Base-by-base conservation (phyloP, 441 rosid genomes). In the Eutrema salsugineum region DNA sequence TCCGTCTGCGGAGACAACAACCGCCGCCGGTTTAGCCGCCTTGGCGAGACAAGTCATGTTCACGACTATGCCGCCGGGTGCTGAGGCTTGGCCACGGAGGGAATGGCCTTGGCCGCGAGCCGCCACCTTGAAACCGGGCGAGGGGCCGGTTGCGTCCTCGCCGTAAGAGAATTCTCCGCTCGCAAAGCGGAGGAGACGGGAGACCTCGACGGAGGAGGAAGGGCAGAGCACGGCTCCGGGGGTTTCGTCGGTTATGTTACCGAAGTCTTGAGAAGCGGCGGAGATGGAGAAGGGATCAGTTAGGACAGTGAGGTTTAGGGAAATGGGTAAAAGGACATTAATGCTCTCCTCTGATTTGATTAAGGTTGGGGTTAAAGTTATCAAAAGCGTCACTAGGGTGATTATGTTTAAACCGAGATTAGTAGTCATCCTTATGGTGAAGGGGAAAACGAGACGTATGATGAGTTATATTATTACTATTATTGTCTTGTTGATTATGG, bases 21-120 rank as follows among this genome's bases (percentile, higher is more conserved):
- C 77, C 4, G 82, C 83, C 5, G 54, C 77, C 5, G 79, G 82
- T 0, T 71, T 66, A 8, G 61, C 71, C 19, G 55, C 54, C 24
- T 67, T 77, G 16, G 80, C 83, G 15, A 92, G 68, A 14, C 81
- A 72, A 68, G 63, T 69, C 99, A 93, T 95, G 70, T 92, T 88
- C n/a, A 92, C 79, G 4, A 94, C 92, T 1, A 95, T 75, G 3
- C 99, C 99, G 0, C 78, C 81, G 0, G 76, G 76, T 6, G 88
- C 96, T 66, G 82, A 85, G 36, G 99, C 94, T 77, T 93, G 97
- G 33, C 99, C 99, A 1, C 81, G 75, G 19, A 82, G 65, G 0
- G 95, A 92, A 70, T 95, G 99, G 40, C 99, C 88, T 1, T 79
- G 87, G 14, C 99, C 98, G 33, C 87, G 84, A 22, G 99, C 97